These are phyloP conservation scores for Litchi chinensis DNA, from an alignment of 345 rosid species.

Conservation along the genomic window DNA sequence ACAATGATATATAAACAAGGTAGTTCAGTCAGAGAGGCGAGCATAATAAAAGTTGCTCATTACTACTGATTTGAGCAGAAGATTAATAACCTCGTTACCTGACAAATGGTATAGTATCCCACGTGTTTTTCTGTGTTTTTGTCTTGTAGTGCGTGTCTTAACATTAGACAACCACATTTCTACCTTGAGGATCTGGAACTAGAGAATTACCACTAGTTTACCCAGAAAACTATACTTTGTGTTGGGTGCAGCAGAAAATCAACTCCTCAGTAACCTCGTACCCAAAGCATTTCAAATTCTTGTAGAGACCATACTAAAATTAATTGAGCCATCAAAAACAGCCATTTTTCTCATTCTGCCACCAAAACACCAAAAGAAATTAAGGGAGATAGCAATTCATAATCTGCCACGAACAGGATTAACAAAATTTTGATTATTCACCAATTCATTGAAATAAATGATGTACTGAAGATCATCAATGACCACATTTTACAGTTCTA, in stretches of 20 bases:
- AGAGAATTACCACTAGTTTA: too few relatives aligned
- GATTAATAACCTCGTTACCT: not conserved
- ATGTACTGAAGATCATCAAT: constrained; percentile 14
- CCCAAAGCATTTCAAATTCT: not conserved
- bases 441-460: constrained; percentile 3
- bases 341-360: not conserved
- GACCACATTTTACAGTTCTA: constrained; percentile 5
- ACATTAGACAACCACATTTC: too few relatives aligned
- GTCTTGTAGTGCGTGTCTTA: too few relatives aligned
- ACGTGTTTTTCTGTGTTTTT: too few relatives aligned
- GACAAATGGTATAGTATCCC: too few relatives aligned
- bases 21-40: not conserved
- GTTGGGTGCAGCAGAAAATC: not conserved
- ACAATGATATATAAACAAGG: not conserved
- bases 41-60: not conserved
- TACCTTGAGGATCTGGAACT: too few relatives aligned
- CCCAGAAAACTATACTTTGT: too few relatives aligned
- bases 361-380: not conserved
- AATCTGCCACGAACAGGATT: not conserved
- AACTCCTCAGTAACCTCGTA: not conserved
- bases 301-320: not conserved
- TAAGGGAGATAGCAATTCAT: not conserved
- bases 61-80: not conserved
- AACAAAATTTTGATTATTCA: constrained; percentile 2
- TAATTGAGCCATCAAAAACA: not conserved